phyloP scores from a whole-genome alignment of 2,329 filamentous ascomycete genomes.

The Penicillium nordicum region DNA sequence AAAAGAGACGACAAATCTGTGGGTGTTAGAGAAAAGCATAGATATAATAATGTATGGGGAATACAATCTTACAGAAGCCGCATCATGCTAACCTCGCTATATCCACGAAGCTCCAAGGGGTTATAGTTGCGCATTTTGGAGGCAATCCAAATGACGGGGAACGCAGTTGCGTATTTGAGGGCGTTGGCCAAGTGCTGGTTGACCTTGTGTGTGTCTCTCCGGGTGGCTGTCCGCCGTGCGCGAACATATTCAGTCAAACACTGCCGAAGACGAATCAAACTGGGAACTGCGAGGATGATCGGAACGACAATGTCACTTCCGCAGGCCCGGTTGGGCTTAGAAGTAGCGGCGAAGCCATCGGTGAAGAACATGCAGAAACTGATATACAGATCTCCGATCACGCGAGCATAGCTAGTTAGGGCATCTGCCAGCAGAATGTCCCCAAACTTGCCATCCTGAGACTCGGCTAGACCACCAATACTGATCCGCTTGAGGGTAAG shows the following conservation, averaged over 20 bases:
- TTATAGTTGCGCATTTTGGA: conserved; percentile 67
- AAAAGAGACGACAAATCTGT: conserved; percentile 69
- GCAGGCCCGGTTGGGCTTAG: conserved; percentile 74
- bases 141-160: conserved; percentile 81
- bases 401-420: conserved; percentile 89
- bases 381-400: conserved; percentile 85
- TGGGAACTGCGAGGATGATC: conserved; percentile 77
- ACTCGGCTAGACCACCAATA: conserved; percentile 80
- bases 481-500: conserved; percentile 72
- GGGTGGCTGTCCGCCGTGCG: conserved; percentile 54
- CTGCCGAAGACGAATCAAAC: conserved; percentile 81
- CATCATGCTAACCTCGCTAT: conserved; percentile 55
- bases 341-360: conserved; percentile 67
- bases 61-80: conserved; percentile 49
- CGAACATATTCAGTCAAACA: conserved; percentile 85
- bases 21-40: not conserved
- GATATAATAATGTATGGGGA: not conserved
- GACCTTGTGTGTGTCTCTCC: conserved; percentile 60
- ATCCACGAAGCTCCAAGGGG: conserved; percentile 47
- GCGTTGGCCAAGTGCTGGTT: conserved; percentile 91
- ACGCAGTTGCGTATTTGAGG: conserved; percentile 88
- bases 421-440: conserved; percentile 93
- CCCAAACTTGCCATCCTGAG: conserved; percentile 87
- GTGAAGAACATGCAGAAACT: conserved; percentile 87
- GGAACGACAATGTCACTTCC: conserved; percentile 78